Evolutionary conservation across 345 rosid genomes (phyloP).

Genomic region (Physaria fendleri): DNA sequence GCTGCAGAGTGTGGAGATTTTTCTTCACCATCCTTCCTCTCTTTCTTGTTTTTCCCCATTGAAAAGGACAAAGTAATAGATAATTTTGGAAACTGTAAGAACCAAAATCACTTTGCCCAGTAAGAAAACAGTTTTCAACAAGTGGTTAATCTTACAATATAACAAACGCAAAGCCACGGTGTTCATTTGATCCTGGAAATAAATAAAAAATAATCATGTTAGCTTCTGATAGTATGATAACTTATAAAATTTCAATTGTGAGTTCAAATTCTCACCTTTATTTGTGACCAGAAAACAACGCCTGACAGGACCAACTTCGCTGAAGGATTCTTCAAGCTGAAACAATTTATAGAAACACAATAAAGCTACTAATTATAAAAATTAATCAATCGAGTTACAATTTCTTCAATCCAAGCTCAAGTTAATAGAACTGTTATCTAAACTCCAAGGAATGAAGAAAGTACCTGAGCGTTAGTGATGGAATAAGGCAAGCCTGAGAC

Average conservation of each 20-base stretch:
- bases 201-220: constrained; percentile 1
- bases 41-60: constrained; percentile 55
- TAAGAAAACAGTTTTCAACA: not conserved
- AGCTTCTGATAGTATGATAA: not conserved
- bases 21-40: constrained; percentile 37
- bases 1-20: constrained; percentile 51
- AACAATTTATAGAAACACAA: not conserved
- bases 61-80: constrained; percentile 1
- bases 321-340: constrained; percentile 83
- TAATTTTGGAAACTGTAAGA: not conserved
- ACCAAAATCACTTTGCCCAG: not conserved
- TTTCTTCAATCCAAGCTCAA: not conserved
- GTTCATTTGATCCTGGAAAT: constrained; percentile 62
- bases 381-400: constrained; percentile 12
- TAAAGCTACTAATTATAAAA: not conserved
- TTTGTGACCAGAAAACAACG: constrained; percentile 79
- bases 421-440: not conserved
- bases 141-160: constrained; percentile 54
- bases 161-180: constrained; percentile 75
- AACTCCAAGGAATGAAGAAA: not conserved
- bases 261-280: constrained; percentile 42
- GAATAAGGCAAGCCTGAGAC: constrained; percentile 80
- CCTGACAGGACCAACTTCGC: constrained; percentile 93
- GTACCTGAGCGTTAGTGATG: constrained; percentile 76
- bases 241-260: not conserved